These are phyloP conservation scores for Mentha longifolia DNA, from an alignment of 257 asterid genomes.

Conservation along the genomic window DNA sequence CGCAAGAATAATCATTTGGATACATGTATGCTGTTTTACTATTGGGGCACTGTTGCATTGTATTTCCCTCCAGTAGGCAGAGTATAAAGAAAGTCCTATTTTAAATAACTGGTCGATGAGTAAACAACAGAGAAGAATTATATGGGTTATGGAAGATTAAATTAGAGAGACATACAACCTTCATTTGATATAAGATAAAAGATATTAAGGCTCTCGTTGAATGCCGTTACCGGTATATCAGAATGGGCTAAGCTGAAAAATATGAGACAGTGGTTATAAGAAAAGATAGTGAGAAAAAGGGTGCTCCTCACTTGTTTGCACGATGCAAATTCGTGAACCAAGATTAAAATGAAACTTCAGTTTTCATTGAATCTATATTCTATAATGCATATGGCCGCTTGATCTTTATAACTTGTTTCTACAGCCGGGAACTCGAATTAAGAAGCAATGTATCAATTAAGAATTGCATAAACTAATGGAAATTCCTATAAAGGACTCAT, in stretches of 20 bases:
- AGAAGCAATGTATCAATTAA: background rate
- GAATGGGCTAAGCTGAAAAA: background rate
- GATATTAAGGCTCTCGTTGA: background rate
- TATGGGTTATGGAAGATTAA: constrained; percentile 8
- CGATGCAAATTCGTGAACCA: background rate
- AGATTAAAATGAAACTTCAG: background rate
- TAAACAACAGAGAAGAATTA: background rate
- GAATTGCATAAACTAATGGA: background rate
- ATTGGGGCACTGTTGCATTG: background rate
- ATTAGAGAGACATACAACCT: background rate
- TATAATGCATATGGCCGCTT: background rate
- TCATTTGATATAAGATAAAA: background rate
- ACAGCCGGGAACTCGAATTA: background rate
- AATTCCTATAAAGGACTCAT: background rate
- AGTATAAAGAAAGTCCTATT: background rate
- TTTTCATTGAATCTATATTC: background rate
- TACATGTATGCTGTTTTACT: background rate
- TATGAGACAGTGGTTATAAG: background rate
- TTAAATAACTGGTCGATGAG: background rate
- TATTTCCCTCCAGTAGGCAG: background rate
- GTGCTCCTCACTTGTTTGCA: constrained; percentile 4
- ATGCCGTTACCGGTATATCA: background rate
- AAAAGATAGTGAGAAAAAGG: background rate
- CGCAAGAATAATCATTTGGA: background rate
- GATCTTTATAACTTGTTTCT: background rate